phyloP scores from a whole-genome alignment of 495 filamentous ascomycete genomes.

The Tuber magnatum region DNA sequence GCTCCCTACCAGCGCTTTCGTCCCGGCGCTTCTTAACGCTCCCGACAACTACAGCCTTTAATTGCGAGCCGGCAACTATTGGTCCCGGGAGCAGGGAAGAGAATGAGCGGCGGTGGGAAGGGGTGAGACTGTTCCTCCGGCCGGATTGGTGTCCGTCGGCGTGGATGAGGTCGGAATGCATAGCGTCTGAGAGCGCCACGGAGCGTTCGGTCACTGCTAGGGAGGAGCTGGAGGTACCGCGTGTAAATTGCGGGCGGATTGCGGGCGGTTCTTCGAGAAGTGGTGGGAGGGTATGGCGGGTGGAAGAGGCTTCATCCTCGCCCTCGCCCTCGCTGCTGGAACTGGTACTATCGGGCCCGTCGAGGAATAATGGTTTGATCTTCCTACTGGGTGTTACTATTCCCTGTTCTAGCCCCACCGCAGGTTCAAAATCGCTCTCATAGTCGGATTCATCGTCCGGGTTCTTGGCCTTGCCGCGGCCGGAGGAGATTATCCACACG shows the following conservation, averaged over 20 bases:
- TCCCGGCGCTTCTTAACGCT: slow-evolving; percentile 4
- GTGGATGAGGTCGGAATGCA: not conserved
- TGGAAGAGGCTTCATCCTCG: slow-evolving; percentile 1
- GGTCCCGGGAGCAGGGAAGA: slow-evolving; percentile 26
- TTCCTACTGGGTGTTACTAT: not conserved
- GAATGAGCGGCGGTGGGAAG: slow-evolving; percentile 10
- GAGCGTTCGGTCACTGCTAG: slow-evolving; percentile 4
- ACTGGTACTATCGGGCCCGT: not conserved
- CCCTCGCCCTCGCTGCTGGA: not conserved
- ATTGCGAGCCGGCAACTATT: slow-evolving; percentile 34
- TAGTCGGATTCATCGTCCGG: slow-evolving; percentile 50
- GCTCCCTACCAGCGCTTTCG: not conserved
- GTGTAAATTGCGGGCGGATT: not conserved
- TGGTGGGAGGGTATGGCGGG: not conserved
- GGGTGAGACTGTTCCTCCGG: slow-evolving; percentile 7
- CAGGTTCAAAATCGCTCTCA: slow-evolving; percentile 36
- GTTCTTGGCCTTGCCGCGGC: slow-evolving; percentile 45
- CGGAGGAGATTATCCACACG: slow-evolving; percentile 83
- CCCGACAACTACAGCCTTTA: slow-evolving; percentile 26
- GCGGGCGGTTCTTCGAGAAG: not conserved
- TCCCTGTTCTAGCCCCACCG: not conserved
- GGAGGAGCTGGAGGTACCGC: not conserved
- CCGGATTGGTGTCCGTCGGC: not conserved
- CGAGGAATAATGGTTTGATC: not conserved
- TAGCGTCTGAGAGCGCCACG: not conserved